Evolutionary conservation across 164 flowering plant genomes (phyloP).

Genomic region (Litsea cubeba): DNA sequence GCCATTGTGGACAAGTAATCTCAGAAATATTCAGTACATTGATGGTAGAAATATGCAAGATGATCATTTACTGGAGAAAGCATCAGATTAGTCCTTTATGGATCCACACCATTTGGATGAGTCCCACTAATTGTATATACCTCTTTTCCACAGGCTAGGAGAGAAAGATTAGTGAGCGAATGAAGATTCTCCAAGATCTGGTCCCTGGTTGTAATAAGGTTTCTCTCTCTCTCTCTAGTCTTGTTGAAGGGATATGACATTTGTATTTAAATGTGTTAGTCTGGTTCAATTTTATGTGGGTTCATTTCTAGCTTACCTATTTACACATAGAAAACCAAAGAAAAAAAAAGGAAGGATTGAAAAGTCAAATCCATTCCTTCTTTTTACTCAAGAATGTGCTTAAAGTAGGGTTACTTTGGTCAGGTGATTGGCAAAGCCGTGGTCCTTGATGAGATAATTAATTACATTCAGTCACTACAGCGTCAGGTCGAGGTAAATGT

Average conservation of each 20-base stretch:
- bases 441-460: conserved; percentile 88
- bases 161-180: conserved; percentile 98
- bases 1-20: no score
- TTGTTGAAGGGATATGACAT: no score
- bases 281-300: no score
- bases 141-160: conserved; percentile 63
- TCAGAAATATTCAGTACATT: no score
- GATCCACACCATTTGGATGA: neutral
- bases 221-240: neutral
- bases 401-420: conserved; percentile 1
- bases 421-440: conserved; percentile 84
- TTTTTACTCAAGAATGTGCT: neutral
- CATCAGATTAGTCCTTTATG: neutral
- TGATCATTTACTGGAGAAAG: neutral
- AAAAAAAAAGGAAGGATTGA: no score
- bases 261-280: no score
- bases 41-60: neutral
- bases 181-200: conserved; percentile 90
- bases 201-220: conserved; percentile 99
- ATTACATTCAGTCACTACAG: conserved; percentile 80
- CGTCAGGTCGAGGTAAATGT: conserved; percentile 71
- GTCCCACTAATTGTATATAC: conserved; percentile 2
- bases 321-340: neutral
- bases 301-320: neutral
- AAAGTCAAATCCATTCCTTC: no score